Base-by-base conservation (phyloP, 1,284 basidiomycete genomes). In the Vanrija sp. region DNA sequence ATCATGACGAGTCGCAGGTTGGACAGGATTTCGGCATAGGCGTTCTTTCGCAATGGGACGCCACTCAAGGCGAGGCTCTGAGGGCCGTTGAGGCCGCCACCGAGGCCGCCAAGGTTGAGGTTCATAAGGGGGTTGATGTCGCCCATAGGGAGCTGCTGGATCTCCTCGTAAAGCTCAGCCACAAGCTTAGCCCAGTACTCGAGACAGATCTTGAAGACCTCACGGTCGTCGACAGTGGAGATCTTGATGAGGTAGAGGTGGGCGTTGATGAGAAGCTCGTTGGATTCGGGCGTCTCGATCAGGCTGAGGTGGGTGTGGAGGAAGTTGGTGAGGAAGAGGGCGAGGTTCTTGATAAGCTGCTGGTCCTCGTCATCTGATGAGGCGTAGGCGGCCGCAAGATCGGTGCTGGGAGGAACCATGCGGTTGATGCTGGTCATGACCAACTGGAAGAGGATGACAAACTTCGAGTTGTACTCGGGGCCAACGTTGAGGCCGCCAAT, bases 161-260 rank as follows among this genome's bases (percentile, higher is more conserved):
- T 89, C 80, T 99, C 96, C 65, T 98, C 94, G 74, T 98, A 98
- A n/a, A 99, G 82, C 74, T 97, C 94, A 8, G 90, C 84, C 9
- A 98, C 96, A n/a, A 99, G 86, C 78, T 96, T 97, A 53, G 90
- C 80, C 96, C 96, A 99, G 78, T 98, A 99, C 74, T 98, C 96
- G 67, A 98, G 80, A 69, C 94, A 98, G 68, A 98, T 97, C 79
- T 98, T 99, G 86, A 98, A 98, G 61, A 99, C 88, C 76, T 99
- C 96, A 52, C 95, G 86, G 74, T 99, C 96, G 67, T 98, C 95
- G 26, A 99, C 96, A 66, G 95, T 94, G 0, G 91, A 95, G 46
- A 99, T 87, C 78, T 98, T 98, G 75, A 98, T 92, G 83, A 99
- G 91, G 78, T 98, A 99, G 34, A 98, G 80, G 78, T 99, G 96